These are phyloP conservation scores for Pseudonitzschia multiseries DNA, from an alignment of 108 stramenopile genomes.

Conservation along the genomic window DNA sequence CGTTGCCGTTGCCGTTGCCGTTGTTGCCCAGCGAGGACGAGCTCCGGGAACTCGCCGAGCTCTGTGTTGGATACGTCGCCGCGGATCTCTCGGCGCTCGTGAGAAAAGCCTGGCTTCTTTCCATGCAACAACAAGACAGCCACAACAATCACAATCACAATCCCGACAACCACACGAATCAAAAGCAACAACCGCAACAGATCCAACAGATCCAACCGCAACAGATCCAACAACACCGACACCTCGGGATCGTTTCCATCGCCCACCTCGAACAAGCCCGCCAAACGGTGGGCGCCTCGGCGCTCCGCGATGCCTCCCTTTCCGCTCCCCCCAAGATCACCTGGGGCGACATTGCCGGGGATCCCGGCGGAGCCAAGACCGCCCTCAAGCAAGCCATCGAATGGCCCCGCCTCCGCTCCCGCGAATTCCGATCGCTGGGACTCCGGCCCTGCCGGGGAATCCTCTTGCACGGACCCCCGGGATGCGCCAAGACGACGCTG, in stretches of 20 bases:
- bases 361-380: conserved; percentile 80
- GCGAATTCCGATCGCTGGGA: conserved; percentile 55
- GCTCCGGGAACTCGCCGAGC: conserved; percentile 57
- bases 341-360: conserved; percentile 85
- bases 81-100: conserved; percentile 78
- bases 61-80: conserved; percentile 81
- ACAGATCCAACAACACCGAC: not conserved
- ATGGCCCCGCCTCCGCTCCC: conserved; percentile 67
- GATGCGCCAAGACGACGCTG: conserved; percentile 95
- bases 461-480: conserved; percentile 97
- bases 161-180: no score
- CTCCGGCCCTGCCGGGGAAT: conserved; percentile 75
- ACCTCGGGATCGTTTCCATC: no score
- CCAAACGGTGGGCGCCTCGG: conserved; percentile 42
- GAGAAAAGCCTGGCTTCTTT: conserved; percentile 42
- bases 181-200: no score
- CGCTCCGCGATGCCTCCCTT: conserved; percentile 71
- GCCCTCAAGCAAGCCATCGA: conserved; percentile 82
- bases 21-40: conserved; percentile 12
- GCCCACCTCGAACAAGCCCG: conserved; percentile 28
- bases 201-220: no score
- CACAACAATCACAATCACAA: no score
- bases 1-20: no score
- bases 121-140: not conserved
- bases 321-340: conserved; percentile 61